These are phyloP conservation scores for Nicotiana attenuata DNA, from an alignment of 257 asterid species.

Conservation along the genomic window DNA sequence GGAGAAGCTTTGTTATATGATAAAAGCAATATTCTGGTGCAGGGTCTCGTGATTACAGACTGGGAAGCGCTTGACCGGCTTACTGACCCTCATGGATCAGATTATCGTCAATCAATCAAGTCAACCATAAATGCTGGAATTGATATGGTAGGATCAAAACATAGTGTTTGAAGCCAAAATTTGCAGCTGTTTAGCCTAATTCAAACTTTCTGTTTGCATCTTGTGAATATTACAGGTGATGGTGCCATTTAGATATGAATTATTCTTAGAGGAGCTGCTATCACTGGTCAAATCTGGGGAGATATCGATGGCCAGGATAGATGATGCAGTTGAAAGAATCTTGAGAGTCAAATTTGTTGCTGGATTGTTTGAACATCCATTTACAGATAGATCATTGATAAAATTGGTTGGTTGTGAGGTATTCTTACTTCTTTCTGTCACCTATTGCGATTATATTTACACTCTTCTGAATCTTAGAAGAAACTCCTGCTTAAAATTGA, in stretches of 20 bases:
- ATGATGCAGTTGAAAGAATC: constrained; percentile 94
- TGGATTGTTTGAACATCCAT: constrained; percentile 77
- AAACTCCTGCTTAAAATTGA: background rate
- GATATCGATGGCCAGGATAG: constrained; percentile 71
- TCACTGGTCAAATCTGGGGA: constrained; percentile 79
- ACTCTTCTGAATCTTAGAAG: background rate
- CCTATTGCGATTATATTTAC: background rate
- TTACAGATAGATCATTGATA: constrained; percentile 70
- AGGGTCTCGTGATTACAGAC: constrained; percentile 87
- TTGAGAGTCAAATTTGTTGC: constrained; percentile 86
- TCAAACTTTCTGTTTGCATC: background rate
- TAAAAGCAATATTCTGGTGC: constrained; percentile 17
- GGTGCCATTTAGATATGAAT: constrained; percentile 88
- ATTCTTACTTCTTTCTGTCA: constrained; percentile 7
- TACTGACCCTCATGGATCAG: constrained; percentile 31
- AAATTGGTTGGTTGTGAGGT: constrained; percentile 94
- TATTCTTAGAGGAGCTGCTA: constrained; percentile 68
- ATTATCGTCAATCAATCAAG: constrained; percentile 31
- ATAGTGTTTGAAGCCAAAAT: constrained; percentile 9
- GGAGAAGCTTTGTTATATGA: background rate
- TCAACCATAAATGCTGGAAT: constrained; percentile 40
- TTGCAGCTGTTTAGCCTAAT: constrained; percentile 5
- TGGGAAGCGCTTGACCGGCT: constrained; percentile 44
- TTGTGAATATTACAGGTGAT: constrained; percentile 61
- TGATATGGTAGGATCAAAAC: constrained; percentile 56